Conservation (phyloP, 768 basidiomycete species). For the Myochromella boudieri region DNA sequence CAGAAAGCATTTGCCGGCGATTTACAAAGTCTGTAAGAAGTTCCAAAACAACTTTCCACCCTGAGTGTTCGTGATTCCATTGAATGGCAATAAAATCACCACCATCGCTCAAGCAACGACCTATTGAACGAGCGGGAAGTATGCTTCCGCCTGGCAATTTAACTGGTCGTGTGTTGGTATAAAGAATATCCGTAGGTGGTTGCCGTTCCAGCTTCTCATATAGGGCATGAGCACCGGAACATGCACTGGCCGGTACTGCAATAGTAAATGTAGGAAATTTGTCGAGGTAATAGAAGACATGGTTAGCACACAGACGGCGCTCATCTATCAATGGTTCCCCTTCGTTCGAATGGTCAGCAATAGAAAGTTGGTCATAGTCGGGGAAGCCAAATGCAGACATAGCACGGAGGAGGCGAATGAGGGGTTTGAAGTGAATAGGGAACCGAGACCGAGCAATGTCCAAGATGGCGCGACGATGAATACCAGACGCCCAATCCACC, state of each 20-base stretch:
- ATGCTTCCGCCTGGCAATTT: constrained; percentile 75
- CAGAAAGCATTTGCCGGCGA: constrained; percentile 46
- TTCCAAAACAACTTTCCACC: constrained; percentile 86
- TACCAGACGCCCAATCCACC: constrained; percentile 65
- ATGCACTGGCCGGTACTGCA: constrained; percentile 61
- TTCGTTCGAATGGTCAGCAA: constrained; percentile 44
- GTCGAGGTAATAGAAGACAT: constrained; percentile 77
- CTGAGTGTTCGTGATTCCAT: constrained; percentile 83
- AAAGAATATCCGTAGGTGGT: constrained; percentile 51
- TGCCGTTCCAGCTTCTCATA: constrained; percentile 72
- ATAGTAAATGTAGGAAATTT: constrained; percentile 74
- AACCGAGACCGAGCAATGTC: constrained; percentile 83
- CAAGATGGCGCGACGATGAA: constrained; percentile 74
- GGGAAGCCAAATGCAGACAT: constrained; percentile 79
- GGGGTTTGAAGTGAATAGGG: constrained; percentile 72
- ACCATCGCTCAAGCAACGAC: constrained; percentile 72
- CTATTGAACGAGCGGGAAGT: constrained; percentile 65
- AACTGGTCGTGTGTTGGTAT: constrained; percentile 65
- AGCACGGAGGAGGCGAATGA: constrained; percentile 71
- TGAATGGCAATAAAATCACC: constrained; percentile 68
- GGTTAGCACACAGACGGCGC: constrained; percentile 58
- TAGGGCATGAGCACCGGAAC: constrained; percentile 66
- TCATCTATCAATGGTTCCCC: constrained; percentile 41
- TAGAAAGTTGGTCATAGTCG: constrained; percentile 67
- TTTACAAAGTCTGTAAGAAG: constrained; percentile 76